Evolutionary conservation across 345 rosid species (phyloP), one percentile per base, ranked within the genome.

Genomic region (Chamaenerion angustifolium): DNA sequence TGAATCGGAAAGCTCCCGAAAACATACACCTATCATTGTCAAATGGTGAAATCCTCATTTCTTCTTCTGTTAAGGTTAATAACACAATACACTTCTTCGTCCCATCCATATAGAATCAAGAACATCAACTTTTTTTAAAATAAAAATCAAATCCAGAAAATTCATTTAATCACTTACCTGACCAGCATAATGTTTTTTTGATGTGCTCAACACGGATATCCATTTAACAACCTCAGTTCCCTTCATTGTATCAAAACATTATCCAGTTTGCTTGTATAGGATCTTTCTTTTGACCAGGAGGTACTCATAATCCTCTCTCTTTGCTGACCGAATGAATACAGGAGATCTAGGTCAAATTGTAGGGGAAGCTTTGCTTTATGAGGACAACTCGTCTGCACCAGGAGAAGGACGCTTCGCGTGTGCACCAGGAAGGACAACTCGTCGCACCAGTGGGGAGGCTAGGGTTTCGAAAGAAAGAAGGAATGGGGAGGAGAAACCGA

Each of bases 21-120:
- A n/a, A n/a, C n/a, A n/a, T n/a, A n/a, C n/a, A n/a, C n/a, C n/a
- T n/a, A n/a, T n/a, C n/a, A n/a, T n/a, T 2, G 27, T 90, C 1
- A 95, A 90, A 74, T 90, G 95, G 63, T 90, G 98, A 61, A 90
- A 90, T 47, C 21, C 59, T 49, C 98, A 95, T 71, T 90, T 90
- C 94, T 79, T 79, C 58, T 90, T 90, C 95, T 90, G 77, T 53
- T 66, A 58, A 55, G 55, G 23, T 43, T 52, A 3, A 15, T 19
- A 16, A 23, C 23, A 13, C 43, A 40, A 4, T 23, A n/a, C 27
- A 23, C 27, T 23, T 23, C 27, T 23, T 23, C 5, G 27, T 23
- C 5, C 4, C 12, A 1, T 35, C 12, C 10, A 27, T 40, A 41
- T 16, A 40, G 43, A 31, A 27, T 11, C n/a, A 56, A 17, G 8